Conservation (phyloP, 352 stramenopile genomes). For the Globisporangium apiculatum region DNA sequence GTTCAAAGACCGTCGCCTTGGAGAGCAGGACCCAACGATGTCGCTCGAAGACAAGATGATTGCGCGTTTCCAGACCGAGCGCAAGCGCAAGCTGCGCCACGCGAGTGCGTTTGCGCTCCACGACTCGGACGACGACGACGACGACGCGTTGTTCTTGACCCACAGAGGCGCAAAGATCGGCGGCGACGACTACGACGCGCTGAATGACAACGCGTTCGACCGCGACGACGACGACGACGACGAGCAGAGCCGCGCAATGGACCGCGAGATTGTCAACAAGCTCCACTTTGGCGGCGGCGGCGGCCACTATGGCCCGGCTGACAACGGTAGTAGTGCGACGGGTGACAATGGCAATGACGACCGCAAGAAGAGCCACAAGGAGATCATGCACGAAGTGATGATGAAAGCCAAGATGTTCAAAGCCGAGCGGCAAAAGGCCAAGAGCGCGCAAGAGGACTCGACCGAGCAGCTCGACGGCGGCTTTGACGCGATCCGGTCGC, state of each 20-base stretch:
- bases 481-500: constrained; percentile 48
- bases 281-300: constrained; percentile 79
- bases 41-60: constrained; percentile 93
- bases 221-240: constrained; percentile 63
- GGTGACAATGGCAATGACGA: constrained; percentile 16
- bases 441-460: constrained; percentile 70
- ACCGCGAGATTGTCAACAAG: constrained; percentile 77
- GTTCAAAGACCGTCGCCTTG: constrained; percentile 83
- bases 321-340: neutral
- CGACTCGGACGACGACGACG: constrained; percentile 69
- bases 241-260: constrained; percentile 63
- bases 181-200: constrained; percentile 66
- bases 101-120: constrained; percentile 64
- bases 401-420: constrained; percentile 90
- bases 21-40: constrained; percentile 75
- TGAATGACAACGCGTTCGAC: constrained; percentile 34
- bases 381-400: constrained; percentile 90
- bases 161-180: constrained; percentile 61
- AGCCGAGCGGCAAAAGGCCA: constrained; percentile 82
- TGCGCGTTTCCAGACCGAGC: constrained; percentile 83
- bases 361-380: constrained; percentile 78
- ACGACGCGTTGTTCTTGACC: constrained; percentile 72
- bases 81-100: constrained; percentile 82
- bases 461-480: constrained; percentile 70
- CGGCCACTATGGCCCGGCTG: constrained; percentile 6